Percentiles rank a stretch among this genome's conserved stretches.
phyloP scores from a whole-genome alignment of 768 basidiomycete genomes.

The Leccinellum albellum region DNA sequence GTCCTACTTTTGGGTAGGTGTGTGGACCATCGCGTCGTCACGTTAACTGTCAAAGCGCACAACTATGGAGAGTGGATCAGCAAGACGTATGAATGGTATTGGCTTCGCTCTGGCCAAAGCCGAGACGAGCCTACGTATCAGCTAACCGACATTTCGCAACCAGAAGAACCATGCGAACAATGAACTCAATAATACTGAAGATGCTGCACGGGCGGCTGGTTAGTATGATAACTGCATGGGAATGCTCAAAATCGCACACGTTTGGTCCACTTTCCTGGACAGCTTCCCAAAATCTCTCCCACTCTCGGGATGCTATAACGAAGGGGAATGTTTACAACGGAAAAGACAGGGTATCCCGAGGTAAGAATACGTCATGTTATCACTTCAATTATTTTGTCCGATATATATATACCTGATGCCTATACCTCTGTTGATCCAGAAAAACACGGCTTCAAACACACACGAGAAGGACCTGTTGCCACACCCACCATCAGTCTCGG shows the following conservation, averaged over 20 bases:
- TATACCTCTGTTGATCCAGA: conserved; percentile 23
- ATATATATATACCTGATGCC: neutral
- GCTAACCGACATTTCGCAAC: neutral
- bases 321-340: neutral
- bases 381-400: neutral
- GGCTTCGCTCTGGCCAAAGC: neutral
- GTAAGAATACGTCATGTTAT: neutral
- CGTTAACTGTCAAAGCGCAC: neutral
- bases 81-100: neutral
- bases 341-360: neutral
- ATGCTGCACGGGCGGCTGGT: neutral
- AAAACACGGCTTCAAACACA: conserved; percentile 32
- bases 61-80: too few relatives aligned
- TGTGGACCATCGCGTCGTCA: neutral
- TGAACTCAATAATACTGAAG: neutral
- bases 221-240: neutral
- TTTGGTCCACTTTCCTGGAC: neutral
- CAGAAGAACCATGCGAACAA: neutral
- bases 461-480: conserved; percentile 20
- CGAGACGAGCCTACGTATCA: neutral
- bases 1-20: neutral
- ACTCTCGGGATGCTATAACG: neutral
- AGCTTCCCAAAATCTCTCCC: neutral
- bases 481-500: neutral
- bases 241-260: neutral